Evolutionary conservation across 345 rosid species (phyloP).

Genomic region (sweet orange (Citrus sinensis)): DVS_A1.0 CM039168.1:3054001-3054500

Average conservation of each 20-base stretch:
- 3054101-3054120: not conserved
- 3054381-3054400: not conserved
- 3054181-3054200: conserved; percentile 35
- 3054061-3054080: not conserved
- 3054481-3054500: conserved; percentile 31
- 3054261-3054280: conserved; percentile 1
- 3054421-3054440: not conserved
- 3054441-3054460: not conserved
- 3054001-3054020: not conserved
- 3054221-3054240: conserved; percentile 54
- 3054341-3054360: not conserved
- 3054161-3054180: conserved; percentile 41
- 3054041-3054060: not conserved
- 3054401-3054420: not conserved
- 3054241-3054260: conserved; percentile 10
- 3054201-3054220: conserved; percentile 53
- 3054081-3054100: not conserved
- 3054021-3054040: not conserved
- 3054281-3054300: conserved; percentile 15
- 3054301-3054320: not conserved
- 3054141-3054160: conserved; percentile 35
- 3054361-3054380: not conserved
- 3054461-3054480: conserved; percentile 13
- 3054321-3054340: not conserved
- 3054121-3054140: conserved; percentile 16